Conservation (phyloP, 2,329 filamentous ascomycete species). For the Sordariomycetes sp. region DNA sequence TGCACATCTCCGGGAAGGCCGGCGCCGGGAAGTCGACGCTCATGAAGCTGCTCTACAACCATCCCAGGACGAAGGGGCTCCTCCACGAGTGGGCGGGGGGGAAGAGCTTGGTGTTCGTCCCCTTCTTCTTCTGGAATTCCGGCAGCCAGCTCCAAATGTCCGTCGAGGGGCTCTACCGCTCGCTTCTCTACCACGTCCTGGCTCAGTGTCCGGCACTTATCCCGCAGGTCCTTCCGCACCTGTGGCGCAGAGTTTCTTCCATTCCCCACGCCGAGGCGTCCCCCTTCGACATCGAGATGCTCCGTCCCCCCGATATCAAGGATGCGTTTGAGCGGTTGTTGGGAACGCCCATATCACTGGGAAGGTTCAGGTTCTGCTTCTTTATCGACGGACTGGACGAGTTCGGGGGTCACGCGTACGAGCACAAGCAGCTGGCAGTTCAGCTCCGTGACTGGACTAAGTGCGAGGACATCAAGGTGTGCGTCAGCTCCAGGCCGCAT, state of each 20-base stretch:
- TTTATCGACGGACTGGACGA: constrained; percentile 3
- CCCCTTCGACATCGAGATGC: not conserved
- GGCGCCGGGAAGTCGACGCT: constrained; percentile 33
- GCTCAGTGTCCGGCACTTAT: not conserved
- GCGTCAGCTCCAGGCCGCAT: not conserved
- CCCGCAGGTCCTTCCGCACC: not conserved
- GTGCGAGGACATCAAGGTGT: not conserved
- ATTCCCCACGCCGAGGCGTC: not conserved
- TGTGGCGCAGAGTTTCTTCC: not conserved
- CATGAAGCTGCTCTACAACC: constrained; percentile 24
- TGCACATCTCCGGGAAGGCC: constrained; percentile 34
- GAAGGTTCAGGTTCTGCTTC: not conserved
- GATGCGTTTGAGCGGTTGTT: not conserved
- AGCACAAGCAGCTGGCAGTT: not conserved
- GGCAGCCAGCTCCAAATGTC: too few species aligned
- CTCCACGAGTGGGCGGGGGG: constrained; percentile 9
- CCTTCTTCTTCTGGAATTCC: constrained; percentile 42
- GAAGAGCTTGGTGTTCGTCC: too few species aligned
- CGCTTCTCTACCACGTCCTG: constrained; percentile 5
- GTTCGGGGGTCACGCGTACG: not conserved
- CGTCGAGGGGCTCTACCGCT: constrained; percentile 2
- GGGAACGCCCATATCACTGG: not conserved
- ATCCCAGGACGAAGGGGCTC: constrained; percentile 8
- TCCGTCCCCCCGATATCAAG: not conserved
- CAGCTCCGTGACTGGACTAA: not conserved